phyloP scores from a whole-genome alignment of 2,329 filamentous ascomycete genomes.

The Phaeosphaeriaceae sp. region DNA sequence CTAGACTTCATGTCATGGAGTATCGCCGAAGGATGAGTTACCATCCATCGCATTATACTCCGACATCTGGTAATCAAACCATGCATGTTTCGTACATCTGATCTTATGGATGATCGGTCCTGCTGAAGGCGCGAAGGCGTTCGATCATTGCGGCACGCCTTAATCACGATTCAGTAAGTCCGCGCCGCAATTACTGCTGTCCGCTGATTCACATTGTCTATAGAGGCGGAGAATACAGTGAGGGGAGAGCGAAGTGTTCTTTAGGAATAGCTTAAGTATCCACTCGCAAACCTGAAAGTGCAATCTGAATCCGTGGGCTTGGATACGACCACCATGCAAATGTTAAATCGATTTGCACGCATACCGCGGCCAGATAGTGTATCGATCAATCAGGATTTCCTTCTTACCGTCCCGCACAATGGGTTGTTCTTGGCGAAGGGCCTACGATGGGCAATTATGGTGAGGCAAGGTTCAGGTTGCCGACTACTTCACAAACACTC shows the following conservation, averaged over 20 bases:
- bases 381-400: not conserved
- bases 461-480: not conserved
- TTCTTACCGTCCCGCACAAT: not conserved
- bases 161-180: constrained; percentile 1
- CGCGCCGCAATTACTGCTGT: not conserved
- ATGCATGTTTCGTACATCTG: not conserved
- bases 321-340: not conserved
- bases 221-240: constrained; percentile 21
- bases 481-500: not conserved
- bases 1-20: not conserved
- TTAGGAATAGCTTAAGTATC: constrained; percentile 16
- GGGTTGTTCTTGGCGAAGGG: not conserved
- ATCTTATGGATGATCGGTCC: not conserved
- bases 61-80: not conserved
- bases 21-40: not conserved
- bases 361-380: constrained; percentile 4
- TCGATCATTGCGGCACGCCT: not conserved
- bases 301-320: not conserved
- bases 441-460: not conserved
- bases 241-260: constrained; percentile 16
- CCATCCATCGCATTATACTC: not conserved
- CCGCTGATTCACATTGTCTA: not conserved
- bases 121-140: not conserved
- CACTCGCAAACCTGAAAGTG: not conserved
- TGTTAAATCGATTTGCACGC: constrained; percentile 9